Base-by-base conservation (phyloP, 345 rosid genomes). In the Ceriops decandra region DNA sequence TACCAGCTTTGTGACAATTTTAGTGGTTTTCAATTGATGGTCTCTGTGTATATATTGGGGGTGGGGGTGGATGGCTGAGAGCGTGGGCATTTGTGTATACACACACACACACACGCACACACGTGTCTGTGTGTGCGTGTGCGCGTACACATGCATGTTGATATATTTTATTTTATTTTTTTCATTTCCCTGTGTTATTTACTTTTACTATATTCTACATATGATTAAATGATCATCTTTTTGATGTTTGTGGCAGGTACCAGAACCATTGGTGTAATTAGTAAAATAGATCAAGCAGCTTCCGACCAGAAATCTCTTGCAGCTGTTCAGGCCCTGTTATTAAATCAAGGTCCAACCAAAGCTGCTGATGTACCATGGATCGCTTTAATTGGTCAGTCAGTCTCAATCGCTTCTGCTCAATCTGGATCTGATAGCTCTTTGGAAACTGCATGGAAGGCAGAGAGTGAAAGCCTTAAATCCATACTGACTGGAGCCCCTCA, bases 371-470 rank as follows among this genome's bases (percentile, higher is more conserved):
- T 95, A 59, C 96, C 88, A 2, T 95, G 99, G 99, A 89, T 95
- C 79, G 99, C 98, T 72, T 70, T 92, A 77, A 95, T 95, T 73
- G 99, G 99, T 73, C 99, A 95, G 60, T 85, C 99, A 63, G 96
- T 95, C 64, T 77, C 98, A 38, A 92, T 92, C 46, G 89, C 97
- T 46, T 85, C 99, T 59, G 85, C 93, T 57, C 89, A 88, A 73
- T 83, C 99, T 70, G 96, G 92, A 27, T 69, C 89, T 63, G 98
- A 95, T 68, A 92, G 76, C 79, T 90, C 98, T 68, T 82, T 95
- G 75, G 99, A 95, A 84, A 92, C 92, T 75, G 99, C 97, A 21
- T 88, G 99, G 99, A 87, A 87, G n/a, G 98, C 95, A 17, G 98
- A 92, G 89, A 90, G 86, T 69, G 97, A 92, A 76, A 90, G 91